Evolutionary conservation across 2,329 filamentous ascomycete genomes (phyloP).

Genomic region (Diaporthe eres): DNA sequence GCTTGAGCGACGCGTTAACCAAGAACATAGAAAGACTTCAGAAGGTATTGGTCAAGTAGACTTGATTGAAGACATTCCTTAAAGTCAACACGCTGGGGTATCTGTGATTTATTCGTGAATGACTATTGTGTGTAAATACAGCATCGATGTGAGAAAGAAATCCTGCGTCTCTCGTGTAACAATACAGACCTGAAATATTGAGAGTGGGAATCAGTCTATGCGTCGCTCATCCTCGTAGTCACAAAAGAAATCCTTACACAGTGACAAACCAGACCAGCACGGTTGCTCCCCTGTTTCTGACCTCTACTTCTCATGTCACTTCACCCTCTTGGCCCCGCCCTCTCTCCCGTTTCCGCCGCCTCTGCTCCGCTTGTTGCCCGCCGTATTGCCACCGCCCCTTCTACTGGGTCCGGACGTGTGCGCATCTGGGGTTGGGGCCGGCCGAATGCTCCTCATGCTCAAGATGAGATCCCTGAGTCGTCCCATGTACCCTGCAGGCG

Average conservation of each 20-base stretch:
- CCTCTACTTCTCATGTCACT: background rate
- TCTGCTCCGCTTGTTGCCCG: slow-evolving; percentile 36
- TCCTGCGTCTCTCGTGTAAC: too few species aligned
- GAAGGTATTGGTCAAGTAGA: background rate
- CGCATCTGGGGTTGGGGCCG: background rate
- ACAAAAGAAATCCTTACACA: background rate
- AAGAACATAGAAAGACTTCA: slow-evolving; percentile 2
- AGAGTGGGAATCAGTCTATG: background rate
- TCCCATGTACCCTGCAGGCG: slow-evolving; percentile 48
- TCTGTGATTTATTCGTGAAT: background rate
- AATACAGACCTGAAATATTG: background rate
- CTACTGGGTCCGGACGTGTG: background rate
- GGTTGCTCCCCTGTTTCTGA: background rate
- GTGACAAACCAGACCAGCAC: background rate
- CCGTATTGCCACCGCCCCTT: slow-evolving; percentile 26
- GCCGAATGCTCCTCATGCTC: slow-evolving; percentile 46
- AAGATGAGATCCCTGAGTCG: slow-evolving; percentile 50
- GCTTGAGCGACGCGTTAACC: background rate
- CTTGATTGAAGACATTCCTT: background rate
- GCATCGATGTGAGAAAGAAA: background rate
- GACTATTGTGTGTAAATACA: background rate
- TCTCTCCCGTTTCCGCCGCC: slow-evolving; percentile 35
- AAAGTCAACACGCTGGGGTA: background rate
- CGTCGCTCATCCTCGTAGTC: background rate
- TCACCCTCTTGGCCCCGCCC: slow-evolving; percentile 40